These are phyloP conservation scores for Pleurotus eryngii DNA, from an alignment of 768 basidiomycete genomes.

Conservation along the genomic window DNA sequence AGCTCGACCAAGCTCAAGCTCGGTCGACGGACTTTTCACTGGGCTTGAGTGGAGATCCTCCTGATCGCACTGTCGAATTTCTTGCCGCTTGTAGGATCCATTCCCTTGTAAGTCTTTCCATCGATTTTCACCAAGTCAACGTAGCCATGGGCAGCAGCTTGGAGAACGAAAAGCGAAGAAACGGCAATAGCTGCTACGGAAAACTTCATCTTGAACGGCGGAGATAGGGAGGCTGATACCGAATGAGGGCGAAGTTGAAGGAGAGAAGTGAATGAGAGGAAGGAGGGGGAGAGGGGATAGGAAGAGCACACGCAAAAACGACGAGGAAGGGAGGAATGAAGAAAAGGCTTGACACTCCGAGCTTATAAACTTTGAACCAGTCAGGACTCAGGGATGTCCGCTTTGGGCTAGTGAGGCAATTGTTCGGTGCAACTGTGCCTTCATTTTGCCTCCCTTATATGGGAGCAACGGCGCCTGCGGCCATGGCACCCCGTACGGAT, in stretches of 20 bases:
- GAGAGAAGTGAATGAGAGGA: not conserved
- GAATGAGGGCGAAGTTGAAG: not conserved
- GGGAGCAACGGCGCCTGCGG: not conserved
- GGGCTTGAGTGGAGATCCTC: constrained; percentile 1
- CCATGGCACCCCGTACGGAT: not conserved
- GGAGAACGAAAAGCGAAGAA: constrained; percentile 4
- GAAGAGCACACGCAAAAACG: not conserved
- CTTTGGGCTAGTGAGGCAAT: constrained; percentile 1
- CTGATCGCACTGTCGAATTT: constrained; percentile 1
- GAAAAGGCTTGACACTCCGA: not conserved
- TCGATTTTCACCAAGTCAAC: constrained; percentile 36
- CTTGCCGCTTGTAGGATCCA: constrained; percentile 20
- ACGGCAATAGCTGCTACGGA: not conserved
- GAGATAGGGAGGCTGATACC: not conserved
- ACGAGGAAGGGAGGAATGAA: constrained; percentile 7
- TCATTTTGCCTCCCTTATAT: not conserved
- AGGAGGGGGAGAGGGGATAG: not conserved
- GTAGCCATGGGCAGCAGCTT: constrained; percentile 44
- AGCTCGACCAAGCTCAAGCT: too few relatives aligned
- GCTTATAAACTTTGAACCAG: not conserved
- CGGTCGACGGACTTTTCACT: too few relatives aligned
- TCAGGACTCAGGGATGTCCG: constrained; percentile 5
- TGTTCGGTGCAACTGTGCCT: constrained; percentile 3
- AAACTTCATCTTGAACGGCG: not conserved
- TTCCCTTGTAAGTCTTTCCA: constrained; percentile 35